Conservation (phyloP, 1,284 basidiomycete species). For the Lignosus rhinocerotis region DNA sequence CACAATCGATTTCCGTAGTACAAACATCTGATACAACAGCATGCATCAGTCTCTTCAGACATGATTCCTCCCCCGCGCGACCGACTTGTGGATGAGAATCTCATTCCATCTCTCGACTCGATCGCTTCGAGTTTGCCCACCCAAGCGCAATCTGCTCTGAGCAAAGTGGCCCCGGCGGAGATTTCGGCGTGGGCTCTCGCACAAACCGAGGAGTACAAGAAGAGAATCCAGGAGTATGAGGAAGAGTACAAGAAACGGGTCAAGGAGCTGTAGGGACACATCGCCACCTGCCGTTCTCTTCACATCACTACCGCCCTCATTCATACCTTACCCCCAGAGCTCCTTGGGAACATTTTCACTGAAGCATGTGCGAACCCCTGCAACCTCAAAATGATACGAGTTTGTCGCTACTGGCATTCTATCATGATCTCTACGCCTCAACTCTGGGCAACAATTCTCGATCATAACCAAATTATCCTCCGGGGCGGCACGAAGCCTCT, state of each 20-base stretch:
- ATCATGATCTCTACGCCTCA: not conserved
- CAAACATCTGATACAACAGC: too few species aligned
- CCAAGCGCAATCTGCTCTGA: not conserved
- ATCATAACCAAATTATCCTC: too few species aligned
- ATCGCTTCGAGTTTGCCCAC: not conserved
- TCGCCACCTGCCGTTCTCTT: not conserved
- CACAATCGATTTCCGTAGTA: too few species aligned
- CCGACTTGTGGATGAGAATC: too few species aligned
- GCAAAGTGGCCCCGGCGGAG: not conserved
- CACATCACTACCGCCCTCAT: not conserved
- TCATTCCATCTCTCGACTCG: not conserved
- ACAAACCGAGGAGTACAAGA: not conserved
- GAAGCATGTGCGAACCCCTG: not conserved
- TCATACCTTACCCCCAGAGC: not conserved
- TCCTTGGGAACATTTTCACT: not conserved
- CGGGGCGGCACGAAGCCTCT: too few species aligned
- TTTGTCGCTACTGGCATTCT: constrained; percentile 1
- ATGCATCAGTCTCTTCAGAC: too few species aligned
- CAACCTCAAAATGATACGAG: not conserved
- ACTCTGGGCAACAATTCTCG: not conserved
- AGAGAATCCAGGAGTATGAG: not conserved
- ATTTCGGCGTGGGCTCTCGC: not conserved
- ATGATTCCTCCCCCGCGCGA: too few species aligned
- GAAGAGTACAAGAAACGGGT: not conserved
- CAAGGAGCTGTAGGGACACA: not conserved